Conservation (phyloP, 148 eudicot species). For the Mesembryanthemum crystallinum region DNA sequence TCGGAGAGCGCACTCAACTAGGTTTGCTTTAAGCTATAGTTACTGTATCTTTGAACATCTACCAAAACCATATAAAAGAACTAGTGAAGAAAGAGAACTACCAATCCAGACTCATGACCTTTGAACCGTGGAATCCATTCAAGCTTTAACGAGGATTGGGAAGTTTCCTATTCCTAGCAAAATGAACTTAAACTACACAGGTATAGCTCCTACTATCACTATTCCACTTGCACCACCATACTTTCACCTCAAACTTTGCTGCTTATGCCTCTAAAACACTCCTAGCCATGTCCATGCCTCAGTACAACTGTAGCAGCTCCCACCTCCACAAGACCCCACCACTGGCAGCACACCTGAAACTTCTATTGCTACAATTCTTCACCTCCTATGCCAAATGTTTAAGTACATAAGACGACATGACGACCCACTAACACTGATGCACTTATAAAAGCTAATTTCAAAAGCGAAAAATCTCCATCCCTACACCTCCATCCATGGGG, state of each 20-base stretch:
- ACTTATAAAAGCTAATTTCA: neutral
- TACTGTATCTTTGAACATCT: neutral
- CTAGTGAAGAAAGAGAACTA: neutral
- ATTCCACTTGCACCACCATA: neutral
- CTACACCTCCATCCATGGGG: neutral
- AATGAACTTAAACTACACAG: neutral
- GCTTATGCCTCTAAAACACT: neutral
- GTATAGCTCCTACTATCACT: neutral
- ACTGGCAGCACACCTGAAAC: neutral
- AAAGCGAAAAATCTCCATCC: neutral
- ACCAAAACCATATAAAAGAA: neutral
- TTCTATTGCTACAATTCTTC: neutral
- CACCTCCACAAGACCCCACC: neutral
- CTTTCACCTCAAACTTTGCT: neutral
- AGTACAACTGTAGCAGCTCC: neutral
- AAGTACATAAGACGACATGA: neutral
- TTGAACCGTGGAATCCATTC: neutral
- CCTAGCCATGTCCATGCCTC: too few species aligned
- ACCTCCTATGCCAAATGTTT: neutral
- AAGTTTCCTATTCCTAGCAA: too few species aligned
- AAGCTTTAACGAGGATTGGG: neutral
- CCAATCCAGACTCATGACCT: neutral
- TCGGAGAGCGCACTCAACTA: neutral
- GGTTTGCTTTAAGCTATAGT: neutral
- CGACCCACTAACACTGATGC: neutral